These are phyloP conservation scores for Tylopilus subfusipes DNA, from an alignment of 768 basidiomycete genomes.

Conservation along the genomic window DNA sequence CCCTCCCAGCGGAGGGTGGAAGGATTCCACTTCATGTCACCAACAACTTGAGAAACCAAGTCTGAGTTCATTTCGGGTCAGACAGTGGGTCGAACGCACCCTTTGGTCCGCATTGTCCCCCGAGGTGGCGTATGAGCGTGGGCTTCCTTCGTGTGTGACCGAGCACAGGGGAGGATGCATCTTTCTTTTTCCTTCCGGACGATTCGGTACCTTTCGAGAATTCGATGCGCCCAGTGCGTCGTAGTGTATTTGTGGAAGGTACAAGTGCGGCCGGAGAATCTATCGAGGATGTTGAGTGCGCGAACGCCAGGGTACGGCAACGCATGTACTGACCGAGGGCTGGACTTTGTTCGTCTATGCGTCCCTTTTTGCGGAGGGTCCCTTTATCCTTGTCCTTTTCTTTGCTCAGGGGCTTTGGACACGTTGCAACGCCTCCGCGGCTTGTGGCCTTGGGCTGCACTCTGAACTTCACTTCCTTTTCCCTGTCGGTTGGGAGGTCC, in stretches of 20 bases:
- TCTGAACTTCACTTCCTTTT: slow-evolving; percentile 71
- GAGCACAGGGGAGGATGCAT: slow-evolving; percentile 41
- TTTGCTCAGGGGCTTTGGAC: slow-evolving; percentile 37
- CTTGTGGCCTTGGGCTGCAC: slow-evolving; percentile 70
- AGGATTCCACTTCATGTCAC: slow-evolving; percentile 98
- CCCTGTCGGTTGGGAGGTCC: slow-evolving; percentile 82
- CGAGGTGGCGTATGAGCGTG: slow-evolving; percentile 83
- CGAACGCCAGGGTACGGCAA: not conserved
- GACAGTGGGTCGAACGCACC: slow-evolving; percentile 42
- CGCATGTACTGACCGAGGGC: slow-evolving; percentile 37
- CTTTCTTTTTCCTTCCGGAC: slow-evolving; percentile 55
- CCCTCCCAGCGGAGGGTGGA: slow-evolving; percentile 91
- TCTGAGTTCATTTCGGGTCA: slow-evolving; percentile 13
- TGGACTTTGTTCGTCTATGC: slow-evolving; percentile 40
- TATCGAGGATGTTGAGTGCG: slow-evolving; percentile 7
- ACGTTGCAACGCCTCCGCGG: slow-evolving; percentile 51
- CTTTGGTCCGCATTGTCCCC: slow-evolving; percentile 64
- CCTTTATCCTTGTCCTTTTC: slow-evolving; percentile 47
- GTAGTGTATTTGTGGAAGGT: slow-evolving; percentile 51
- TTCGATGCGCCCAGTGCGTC: slow-evolving; percentile 57
- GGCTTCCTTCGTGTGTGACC: slow-evolving; percentile 65
- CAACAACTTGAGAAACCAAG: slow-evolving; percentile 60
- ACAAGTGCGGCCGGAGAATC: slow-evolving; percentile 31
- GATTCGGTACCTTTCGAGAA: slow-evolving; percentile 42
- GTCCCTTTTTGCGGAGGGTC: slow-evolving; percentile 55